Evolutionary conservation across 75 land plant genomes (phyloP).

Genomic region (Pinus tabuliformis): DNA sequence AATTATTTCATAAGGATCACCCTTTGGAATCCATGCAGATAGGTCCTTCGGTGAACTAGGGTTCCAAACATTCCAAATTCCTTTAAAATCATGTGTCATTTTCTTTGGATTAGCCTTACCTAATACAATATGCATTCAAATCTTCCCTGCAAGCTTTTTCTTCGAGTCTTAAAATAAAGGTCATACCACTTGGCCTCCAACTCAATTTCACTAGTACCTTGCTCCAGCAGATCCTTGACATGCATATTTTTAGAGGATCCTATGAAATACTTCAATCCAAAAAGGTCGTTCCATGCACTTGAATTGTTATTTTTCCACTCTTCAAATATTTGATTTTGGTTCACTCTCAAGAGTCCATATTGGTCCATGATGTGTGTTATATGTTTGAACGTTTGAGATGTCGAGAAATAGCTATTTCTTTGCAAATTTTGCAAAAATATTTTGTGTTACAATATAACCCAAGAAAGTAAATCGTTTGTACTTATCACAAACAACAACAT

Average conservation of each 20-base stretch:
- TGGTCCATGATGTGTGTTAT: too few relatives aligned
- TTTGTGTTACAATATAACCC: too few relatives aligned
- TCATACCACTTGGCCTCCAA: slow-evolving; percentile 33
- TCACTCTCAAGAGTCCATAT: too few relatives aligned
- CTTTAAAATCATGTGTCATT: slow-evolving; percentile 28
- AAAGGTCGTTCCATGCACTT: slow-evolving; percentile 13
- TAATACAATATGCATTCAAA: slow-evolving; percentile 34
- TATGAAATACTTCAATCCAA: slow-evolving; percentile 6
- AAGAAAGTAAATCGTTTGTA: too few relatives aligned
- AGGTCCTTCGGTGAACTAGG: slow-evolving; percentile 20
- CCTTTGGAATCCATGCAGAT: slow-evolving; percentile 42
- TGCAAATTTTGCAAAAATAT: too few relatives aligned
- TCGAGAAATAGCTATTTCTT: too few relatives aligned
- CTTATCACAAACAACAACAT: too few relatives aligned
- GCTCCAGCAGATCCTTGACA: slow-evolving; percentile 2
- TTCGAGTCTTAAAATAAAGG: slow-evolving; percentile 29
- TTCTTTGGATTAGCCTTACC: slow-evolving; percentile 40
- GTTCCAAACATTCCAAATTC: slow-evolving; percentile 55
- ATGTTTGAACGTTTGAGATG: too few relatives aligned
- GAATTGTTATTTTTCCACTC: neutral
- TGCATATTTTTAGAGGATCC: slow-evolving; percentile 6
- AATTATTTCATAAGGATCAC: slow-evolving; percentile 25
- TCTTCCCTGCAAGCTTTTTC: slow-evolving; percentile 28
- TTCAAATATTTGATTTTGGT: too few relatives aligned
- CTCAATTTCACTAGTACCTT: neutral